Conservation (phyloP, 164 flowering plant species). For the Aristolochia contorta region DNA sequence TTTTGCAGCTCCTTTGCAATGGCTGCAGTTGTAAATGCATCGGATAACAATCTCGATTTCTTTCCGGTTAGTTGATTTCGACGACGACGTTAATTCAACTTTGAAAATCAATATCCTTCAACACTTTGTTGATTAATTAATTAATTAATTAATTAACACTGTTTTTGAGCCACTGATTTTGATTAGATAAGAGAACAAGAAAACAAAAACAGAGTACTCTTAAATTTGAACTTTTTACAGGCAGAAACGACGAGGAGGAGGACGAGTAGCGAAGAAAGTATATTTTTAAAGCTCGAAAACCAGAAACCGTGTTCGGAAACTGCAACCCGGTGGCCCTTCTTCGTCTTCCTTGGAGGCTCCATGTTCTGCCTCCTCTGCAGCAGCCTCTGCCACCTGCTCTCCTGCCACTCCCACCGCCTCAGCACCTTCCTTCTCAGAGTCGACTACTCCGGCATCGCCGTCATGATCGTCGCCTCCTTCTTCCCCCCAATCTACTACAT, state of each 20-base stretch:
- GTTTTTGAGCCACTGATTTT: too few relatives aligned
- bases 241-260: too few relatives aligned
- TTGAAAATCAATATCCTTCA: too few relatives aligned
- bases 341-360: constrained; percentile 66
- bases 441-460: constrained; percentile 73
- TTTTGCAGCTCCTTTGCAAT: constrained; percentile 33
- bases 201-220: too few relatives aligned
- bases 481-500: constrained; percentile 91
- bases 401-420: constrained; percentile 63
- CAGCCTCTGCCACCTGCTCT: constrained; percentile 74
- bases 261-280: too few relatives aligned
- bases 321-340: constrained; percentile 70
- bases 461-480: constrained; percentile 88
- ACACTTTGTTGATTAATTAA: too few relatives aligned
- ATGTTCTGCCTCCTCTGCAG: constrained; percentile 90
- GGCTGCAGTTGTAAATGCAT: constrained; percentile 23
- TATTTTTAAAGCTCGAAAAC: too few relatives aligned
- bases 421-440: constrained; percentile 40
- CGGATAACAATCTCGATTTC: constrained; percentile 28
- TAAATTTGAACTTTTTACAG: too few relatives aligned
- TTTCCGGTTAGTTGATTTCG: constrained; percentile 19
- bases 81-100: too few relatives aligned
- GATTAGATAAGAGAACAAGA: too few relatives aligned
- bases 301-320: too few relatives aligned
- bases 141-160: too few relatives aligned